Evolutionary conservation across 2,329 filamentous ascomycete genomes (phyloP), one percentile per base, ranked within the genome.

Genomic region (Trichoderma semiorbis): DNA sequence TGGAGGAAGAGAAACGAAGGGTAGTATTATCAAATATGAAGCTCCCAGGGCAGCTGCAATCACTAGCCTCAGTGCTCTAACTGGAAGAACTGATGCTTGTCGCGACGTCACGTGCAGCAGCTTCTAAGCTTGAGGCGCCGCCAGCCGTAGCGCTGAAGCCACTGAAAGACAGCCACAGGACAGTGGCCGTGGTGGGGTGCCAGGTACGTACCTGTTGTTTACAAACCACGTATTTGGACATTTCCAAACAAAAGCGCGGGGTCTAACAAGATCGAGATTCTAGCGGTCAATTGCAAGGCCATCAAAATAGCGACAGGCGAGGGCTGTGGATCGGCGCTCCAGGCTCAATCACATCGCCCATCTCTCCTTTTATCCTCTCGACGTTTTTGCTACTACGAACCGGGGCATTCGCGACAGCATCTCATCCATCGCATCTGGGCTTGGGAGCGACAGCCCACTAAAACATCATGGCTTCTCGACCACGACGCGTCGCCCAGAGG

Each of bases 401-500:
- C 47, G 21, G 11, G 21, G 5, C n/a, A 0, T 24, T 24, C 21
- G 47, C 47, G 47, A 53, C 47, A 24, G 47, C 47, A 53, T 21
- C 30, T 50, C n/a, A 43, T 57, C 14, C 62, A 28, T 58, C 53
- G 55, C 69, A n/a, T 39, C 34, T 66, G 53, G 69, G 62, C 39
- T 32, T 63, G 72, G 62, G 64, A 73, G 58, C 60, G 53, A 55
- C 55, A 72, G 58, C 69, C 68, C 62, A 60, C 73, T n/a, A 58
- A 69, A 75, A 63, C 74, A 82, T 82, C 79, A 79, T 79, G 69
- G 75, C 77, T 30, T 68, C 77, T 32, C 82, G 82, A 70, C 78
- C 81, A 69, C 77, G 82, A 77, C 81, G 82, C 78, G 80, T 83
- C 72, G 84, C 85, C 47, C 81, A 92, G 67, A 89, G 93, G 43